Percentiles rank a stretch among this genome's conserved stretches.
These are phyloP conservation scores for Yamadazyma sp. DNA, from an alignment of 1,139 yeast species.

Conservation along the genomic window DNA sequence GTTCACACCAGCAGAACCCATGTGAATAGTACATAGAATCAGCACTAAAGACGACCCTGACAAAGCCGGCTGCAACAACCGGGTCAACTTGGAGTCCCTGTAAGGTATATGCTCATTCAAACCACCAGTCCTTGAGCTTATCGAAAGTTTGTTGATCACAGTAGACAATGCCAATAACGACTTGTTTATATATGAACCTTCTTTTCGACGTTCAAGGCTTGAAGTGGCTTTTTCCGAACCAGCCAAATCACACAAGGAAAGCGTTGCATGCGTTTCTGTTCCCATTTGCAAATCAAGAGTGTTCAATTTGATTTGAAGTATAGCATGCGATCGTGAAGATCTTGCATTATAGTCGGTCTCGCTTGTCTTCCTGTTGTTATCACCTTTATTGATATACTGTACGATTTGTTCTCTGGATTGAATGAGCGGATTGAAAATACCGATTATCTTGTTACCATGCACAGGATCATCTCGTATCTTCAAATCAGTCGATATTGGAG, in stretches of 20 bases:
- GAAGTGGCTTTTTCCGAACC: constrained; percentile 92
- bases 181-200: constrained; percentile 89
- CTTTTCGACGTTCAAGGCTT: constrained; percentile 80
- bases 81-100: constrained; percentile 86
- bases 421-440: constrained; percentile 64
- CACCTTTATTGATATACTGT: constrained; percentile 65
- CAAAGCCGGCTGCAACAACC: constrained; percentile 86
- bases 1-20: constrained; percentile 36
- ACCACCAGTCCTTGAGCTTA: constrained; percentile 25
- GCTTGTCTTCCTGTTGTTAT: constrained; percentile 72
- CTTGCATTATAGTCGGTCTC: constrained; percentile 86
- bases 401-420: constrained; percentile 59
- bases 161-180: constrained; percentile 87
- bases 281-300: constrained; percentile 41
- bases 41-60: constrained; percentile 87
- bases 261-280: constrained; percentile 55
- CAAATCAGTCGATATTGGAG: constrained; percentile 44
- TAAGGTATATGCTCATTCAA: constrained; percentile 74
- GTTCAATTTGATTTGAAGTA: constrained; percentile 67
- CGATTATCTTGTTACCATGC: constrained; percentile 76
- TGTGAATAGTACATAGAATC: constrained; percentile 81
- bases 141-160: constrained; percentile 76
- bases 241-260: constrained; percentile 91
- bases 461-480: constrained; percentile 74
- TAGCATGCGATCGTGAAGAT: constrained; percentile 91